phyloP scores from a whole-genome alignment of 129 eudicot genomes.

The Gnaphalium uliginosum region DNA sequence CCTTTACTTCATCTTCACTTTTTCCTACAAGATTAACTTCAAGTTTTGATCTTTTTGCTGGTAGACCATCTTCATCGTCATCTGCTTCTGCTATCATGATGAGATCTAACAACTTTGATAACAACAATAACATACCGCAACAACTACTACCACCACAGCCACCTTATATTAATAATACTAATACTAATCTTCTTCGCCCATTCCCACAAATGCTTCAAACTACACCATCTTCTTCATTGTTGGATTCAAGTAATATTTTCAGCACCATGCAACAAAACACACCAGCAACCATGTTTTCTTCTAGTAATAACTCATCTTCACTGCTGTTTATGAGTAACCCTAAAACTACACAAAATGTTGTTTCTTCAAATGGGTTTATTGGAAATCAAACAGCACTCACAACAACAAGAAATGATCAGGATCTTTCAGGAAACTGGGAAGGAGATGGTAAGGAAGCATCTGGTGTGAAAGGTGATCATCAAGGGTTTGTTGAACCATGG shows the following conservation, averaged over 20 bases:
- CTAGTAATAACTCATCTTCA: constrained; percentile 26
- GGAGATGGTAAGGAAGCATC: constrained; percentile 5
- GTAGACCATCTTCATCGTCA: constrained; percentile 33
- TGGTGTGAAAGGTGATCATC: constrained; percentile 29
- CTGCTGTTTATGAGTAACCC: constrained; percentile 9
- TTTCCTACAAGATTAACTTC: constrained; percentile 25
- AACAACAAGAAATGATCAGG: constrained; percentile 3
- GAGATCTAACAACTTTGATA: constrained; percentile 39
- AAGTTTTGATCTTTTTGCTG: constrained; percentile 58
- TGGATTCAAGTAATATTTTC: constrained; percentile 8
- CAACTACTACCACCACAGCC: constrained; percentile 42
- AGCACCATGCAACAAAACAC: constrained; percentile 37
- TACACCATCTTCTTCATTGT: constrained; percentile 25
- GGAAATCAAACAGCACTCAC: constrained; percentile 13
- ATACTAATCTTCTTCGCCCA: constrained; percentile 36
- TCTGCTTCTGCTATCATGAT: constrained; percentile 21
- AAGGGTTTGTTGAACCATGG: constrained; percentile 36
- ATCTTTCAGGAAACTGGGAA: constrained; percentile 13
- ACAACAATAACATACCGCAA: background rate
- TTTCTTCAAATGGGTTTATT: constrained; percentile 19
- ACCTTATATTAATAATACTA: constrained; percentile 17
- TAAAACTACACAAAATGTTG: constrained; percentile 18
- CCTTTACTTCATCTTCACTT: constrained; percentile 41
- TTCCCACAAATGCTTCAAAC: constrained; percentile 50
- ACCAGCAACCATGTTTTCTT: constrained; percentile 26